A percentile compares a stretch with the other conserved stretches of the same genome.
Conservation (phyloP, 306 rosid species). For the Myrica gale region DNA sequence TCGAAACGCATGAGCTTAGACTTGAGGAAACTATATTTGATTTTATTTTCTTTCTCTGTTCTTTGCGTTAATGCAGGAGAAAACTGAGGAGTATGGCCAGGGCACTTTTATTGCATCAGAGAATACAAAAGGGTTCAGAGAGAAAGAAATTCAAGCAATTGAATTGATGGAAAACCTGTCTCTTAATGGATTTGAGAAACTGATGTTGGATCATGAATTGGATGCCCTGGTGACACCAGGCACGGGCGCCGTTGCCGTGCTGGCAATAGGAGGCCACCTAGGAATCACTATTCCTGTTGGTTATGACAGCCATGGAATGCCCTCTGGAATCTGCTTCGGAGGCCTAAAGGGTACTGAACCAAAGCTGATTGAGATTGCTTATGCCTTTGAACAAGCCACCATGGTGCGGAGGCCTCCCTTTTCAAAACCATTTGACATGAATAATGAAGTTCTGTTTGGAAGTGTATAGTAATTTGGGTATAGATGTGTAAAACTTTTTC, state of each 20-base stretch:
- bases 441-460: no score
- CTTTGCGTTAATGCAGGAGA: conserved; percentile 28
- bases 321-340: conserved; percentile 42
- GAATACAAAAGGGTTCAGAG: conserved; percentile 29
- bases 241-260: conserved; percentile 15
- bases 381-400: conserved; percentile 44
- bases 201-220: conserved; percentile 34
- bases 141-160: conserved; percentile 21
- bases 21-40: not conserved
- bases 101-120: conserved; percentile 28
- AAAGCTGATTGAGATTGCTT: conserved; percentile 43
- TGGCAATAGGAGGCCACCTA: conserved; percentile 49
- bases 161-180: conserved; percentile 28
- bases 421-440: no score
- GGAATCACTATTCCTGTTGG: conserved; percentile 48
- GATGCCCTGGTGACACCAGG: conserved; percentile 46
- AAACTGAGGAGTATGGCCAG: conserved; percentile 36
- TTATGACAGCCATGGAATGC: conserved; percentile 30
- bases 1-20: no score
- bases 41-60: not conserved
- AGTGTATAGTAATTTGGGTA: no score
- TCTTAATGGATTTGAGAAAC: conserved; percentile 34
- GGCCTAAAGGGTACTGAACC: conserved; percentile 45
- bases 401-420: conserved; percentile 32
- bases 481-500: no score